phyloP scores from a whole-genome alignment of 1,284 basidiomycete species.

The Trichosporon sp. region DNA sequence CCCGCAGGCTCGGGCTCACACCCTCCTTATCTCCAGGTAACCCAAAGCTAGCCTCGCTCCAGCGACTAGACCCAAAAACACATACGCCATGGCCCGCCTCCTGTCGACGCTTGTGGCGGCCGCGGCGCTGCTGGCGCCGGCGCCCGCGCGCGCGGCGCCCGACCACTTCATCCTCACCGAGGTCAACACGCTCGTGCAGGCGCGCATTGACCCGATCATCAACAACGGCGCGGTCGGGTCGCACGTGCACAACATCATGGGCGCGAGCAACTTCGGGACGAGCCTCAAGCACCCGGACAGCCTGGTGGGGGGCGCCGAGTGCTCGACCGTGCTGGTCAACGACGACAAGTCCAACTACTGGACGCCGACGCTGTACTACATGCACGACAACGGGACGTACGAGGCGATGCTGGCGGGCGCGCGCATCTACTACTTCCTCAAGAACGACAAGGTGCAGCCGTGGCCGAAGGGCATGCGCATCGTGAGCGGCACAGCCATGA shows the following conservation, averaged over 20 bases:
- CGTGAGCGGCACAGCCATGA: conserved; percentile 33
- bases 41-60: background rate
- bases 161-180: conserved; percentile 50
- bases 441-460: conserved; percentile 30
- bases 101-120: background rate
- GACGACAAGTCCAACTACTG: conserved; percentile 47
- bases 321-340: conserved; percentile 8
- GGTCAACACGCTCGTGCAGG: conserved; percentile 40
- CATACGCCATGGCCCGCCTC: background rate
- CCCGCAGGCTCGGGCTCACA: background rate
- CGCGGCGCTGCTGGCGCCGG: background rate
- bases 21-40: background rate
- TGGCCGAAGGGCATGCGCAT: conserved; percentile 46
- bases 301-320: conserved; percentile 19
- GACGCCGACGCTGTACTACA: conserved; percentile 25
- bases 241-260: conserved; percentile 48
- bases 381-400: conserved; percentile 16
- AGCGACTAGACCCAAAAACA: too few relatives aligned
- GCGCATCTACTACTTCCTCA: conserved; percentile 44
- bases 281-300: background rate
- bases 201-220: conserved; percentile 51
- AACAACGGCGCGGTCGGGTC: conserved; percentile 35
- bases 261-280: conserved; percentile 33
- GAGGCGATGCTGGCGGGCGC: conserved; percentile 27
- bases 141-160: background rate